Percentiles rank a stretch among this genome's conserved stretches.
These are phyloP conservation scores for Nemania sp. DNA, from an alignment of 2,329 filamentous ascomycete species.

Conservation along the genomic window DNA sequence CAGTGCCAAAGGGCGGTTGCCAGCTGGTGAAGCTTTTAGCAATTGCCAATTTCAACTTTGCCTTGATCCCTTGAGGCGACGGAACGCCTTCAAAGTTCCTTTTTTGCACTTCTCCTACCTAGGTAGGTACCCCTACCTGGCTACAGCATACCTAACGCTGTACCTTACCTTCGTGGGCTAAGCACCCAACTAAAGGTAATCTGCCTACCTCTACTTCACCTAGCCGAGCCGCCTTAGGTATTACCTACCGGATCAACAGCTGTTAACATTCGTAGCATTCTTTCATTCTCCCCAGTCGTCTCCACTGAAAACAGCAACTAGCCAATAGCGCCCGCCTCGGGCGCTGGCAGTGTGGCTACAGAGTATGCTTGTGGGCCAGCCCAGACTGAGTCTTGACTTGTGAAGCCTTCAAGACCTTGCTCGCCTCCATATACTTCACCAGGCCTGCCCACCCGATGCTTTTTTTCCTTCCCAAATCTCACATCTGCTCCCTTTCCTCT, in stretches of 20 bases:
- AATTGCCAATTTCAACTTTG: not conserved
- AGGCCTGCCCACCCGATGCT: constrained; percentile 39
- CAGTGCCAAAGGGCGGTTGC: not conserved
- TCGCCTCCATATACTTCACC: constrained; percentile 50
- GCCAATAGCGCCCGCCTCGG: constrained; percentile 31
- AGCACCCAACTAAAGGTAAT: not conserved
- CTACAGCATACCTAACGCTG: not conserved
- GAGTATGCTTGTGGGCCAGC: constrained; percentile 32
- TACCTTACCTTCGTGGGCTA: no score
- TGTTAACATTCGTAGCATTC: constrained; percentile 30
- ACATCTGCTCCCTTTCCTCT: constrained; percentile 43
- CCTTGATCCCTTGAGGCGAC: not conserved
- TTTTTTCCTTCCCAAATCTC: constrained; percentile 42
- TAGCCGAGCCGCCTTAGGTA: not conserved
- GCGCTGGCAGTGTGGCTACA: constrained; percentile 21
- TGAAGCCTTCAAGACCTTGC: constrained; percentile 43
- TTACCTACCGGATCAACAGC: not conserved
- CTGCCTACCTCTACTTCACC: not conserved
- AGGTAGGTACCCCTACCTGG: no score
- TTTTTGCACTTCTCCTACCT: no score
- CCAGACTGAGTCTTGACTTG: constrained; percentile 37
- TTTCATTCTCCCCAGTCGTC: constrained; percentile 26
- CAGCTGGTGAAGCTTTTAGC: constrained; percentile 24
- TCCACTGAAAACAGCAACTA: constrained; percentile 25
- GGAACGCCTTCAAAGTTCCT: not conserved